A percentile compares a stretch with the other conserved stretches of the same genome.
These are phyloP conservation scores for Soucietia sequanensis DNA, from an alignment of 805 yeast genomes.

Conservation along the genomic window DNA sequence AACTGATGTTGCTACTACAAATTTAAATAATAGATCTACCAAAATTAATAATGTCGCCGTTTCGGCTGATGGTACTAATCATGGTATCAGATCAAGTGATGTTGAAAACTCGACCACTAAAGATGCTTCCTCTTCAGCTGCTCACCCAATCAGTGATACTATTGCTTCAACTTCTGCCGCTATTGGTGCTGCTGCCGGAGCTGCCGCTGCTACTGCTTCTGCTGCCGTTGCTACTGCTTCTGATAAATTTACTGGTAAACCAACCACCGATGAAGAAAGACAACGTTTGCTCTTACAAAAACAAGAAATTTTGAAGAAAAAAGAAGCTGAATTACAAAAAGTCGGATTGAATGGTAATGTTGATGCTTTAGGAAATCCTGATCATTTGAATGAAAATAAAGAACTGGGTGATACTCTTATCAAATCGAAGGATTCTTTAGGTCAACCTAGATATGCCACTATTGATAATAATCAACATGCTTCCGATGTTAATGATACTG, in stretches of 20 bases:
- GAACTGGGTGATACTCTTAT: conserved; percentile 23
- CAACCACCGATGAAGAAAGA: conserved; percentile 1
- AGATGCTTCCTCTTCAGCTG: too few relatives aligned
- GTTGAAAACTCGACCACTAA: too few relatives aligned
- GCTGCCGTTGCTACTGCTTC: background rate
- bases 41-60: too few relatives aligned
- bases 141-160: background rate
- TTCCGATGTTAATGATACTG: conserved; percentile 1
- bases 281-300: conserved; percentile 3
- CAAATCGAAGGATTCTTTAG: conserved; percentile 10
- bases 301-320: conserved; percentile 3
- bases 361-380: conserved; percentile 4
- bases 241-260: background rate
- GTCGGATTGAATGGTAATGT: conserved; percentile 1
- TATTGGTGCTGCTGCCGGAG: conserved; percentile 1
- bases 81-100: too few relatives aligned
- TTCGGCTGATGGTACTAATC: too few relatives aligned
- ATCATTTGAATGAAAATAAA: conserved; percentile 17
- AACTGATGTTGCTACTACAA: background rate
- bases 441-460: conserved; percentile 17
- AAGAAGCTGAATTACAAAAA: conserved; percentile 4
- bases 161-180: conserved; percentile 2
- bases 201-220: conserved; percentile 4
- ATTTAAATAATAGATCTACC: background rate
- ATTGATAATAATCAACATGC: conserved; percentile 39